Base-by-base conservation (phyloP, 257 asterid species). In the Gentiana dahurica region DNA sequence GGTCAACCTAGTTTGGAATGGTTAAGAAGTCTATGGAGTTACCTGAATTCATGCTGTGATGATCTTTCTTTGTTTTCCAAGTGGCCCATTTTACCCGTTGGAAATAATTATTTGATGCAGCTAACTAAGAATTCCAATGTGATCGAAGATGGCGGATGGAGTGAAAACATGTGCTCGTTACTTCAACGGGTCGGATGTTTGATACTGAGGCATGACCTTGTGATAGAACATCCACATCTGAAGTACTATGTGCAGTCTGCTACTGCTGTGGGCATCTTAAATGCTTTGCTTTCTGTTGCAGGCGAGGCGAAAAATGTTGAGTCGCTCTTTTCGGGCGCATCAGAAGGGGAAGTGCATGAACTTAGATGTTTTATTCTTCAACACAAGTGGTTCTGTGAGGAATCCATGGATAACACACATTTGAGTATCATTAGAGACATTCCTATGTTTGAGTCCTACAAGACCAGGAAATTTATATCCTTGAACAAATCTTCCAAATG, bases 21-120 rank as follows among this genome's bases (percentile, higher is more conserved):
- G 98, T 59, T 90, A 54, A 75, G 76, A 54, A 78, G 76, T 48
- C 68, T 90, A 46, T 90, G 98, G 98, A 81, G 81, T 68, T 87
- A 90, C 73, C 77, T 90, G 61, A 81, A 81, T 73, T 80, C 87
- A 35, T 70, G 67, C 64, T 87, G 96, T 78, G 86, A 77, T 60
- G 95, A 90, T 66, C 95, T 90, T 65, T 79, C 96, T 45, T 65
- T 86, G 81, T 90, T 90, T 68, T 74, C 76, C 53, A 73, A 81
- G 68, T 90, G 98, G 98, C 98, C 98, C 65, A 86, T 86, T 68
- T 81, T 90, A 78, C 98, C 98, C 38, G 89, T 90, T 63, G 84
- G 77, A 75, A 79, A 76, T 65, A 79, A 76, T 79, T 55, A 65
- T 67, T 83, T 90, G 55, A 64, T 82, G 68, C 90, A 75, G 81